A percentile compares a stretch with the other conserved stretches of the same genome.
Evolutionary conservation across 768 basidiomycete species (phyloP).

Genomic region (Boletus patriciae): DNA sequence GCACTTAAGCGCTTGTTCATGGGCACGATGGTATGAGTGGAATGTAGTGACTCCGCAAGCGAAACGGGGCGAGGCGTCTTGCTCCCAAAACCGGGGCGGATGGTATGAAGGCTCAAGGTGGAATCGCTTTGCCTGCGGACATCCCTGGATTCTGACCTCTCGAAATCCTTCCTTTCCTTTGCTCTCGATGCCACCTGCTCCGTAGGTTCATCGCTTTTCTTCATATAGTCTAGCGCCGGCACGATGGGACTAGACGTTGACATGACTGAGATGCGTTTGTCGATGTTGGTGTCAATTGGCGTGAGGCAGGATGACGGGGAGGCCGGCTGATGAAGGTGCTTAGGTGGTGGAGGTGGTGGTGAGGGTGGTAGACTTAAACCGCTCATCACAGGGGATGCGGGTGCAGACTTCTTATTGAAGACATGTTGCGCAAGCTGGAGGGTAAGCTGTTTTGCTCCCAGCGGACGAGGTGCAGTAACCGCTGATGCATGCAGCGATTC

Average conservation of each 20-base stretch:
- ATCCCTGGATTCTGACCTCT: conserved; percentile 55
- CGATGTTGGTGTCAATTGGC: conserved; percentile 25
- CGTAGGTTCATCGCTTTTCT: conserved; percentile 38
- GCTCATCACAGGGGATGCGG: conserved; percentile 35
- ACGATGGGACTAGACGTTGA: conserved; percentile 55
- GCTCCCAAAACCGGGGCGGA: conserved; percentile 52
- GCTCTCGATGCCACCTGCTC: conserved; percentile 24
- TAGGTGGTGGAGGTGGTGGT: conserved; percentile 42
- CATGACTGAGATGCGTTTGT: conserved; percentile 52
- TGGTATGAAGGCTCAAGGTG: conserved; percentile 74
- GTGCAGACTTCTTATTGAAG: conserved; percentile 40
- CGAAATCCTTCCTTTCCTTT: conserved; percentile 32
- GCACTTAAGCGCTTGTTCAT: conserved; percentile 66
- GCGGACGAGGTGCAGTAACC: conserved; percentile 21
- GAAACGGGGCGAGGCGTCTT: conserved; percentile 72
- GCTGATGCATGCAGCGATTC: conserved; percentile 14
- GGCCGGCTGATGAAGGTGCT: conserved; percentile 26
- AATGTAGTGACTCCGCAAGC: conserved; percentile 74
- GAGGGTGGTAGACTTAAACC: conserved; percentile 33
- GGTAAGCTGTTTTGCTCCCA: conserved; percentile 37
- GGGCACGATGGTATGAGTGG: conserved; percentile 69
- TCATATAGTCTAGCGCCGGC: conserved; percentile 57
- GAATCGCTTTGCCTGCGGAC: conserved; percentile 81
- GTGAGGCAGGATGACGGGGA: conserved; percentile 26
- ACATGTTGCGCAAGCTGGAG: conserved; percentile 49